Conservation (phyloP, 2,329 filamentous ascomycete species). For the Ambrosiella cleistominuta region DNA sequence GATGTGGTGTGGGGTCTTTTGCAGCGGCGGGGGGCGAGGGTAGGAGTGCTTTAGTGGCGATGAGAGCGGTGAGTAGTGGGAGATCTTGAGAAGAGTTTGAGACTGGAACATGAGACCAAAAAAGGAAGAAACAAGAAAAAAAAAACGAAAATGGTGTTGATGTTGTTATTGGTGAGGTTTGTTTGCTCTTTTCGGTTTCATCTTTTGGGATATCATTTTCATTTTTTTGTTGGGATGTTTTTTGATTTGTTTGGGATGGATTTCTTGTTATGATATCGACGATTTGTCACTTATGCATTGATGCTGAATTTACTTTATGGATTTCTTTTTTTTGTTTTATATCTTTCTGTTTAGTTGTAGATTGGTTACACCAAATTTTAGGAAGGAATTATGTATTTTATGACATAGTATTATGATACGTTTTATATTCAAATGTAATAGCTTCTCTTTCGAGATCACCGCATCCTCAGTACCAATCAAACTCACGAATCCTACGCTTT, state of each 20-base stretch:
- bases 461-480: neutral
- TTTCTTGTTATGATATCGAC: neutral
- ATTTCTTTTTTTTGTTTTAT: neutral
- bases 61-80: neutral
- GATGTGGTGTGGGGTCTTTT: neutral
- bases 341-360: neutral
- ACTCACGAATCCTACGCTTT: neutral
- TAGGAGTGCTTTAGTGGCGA: neutral
- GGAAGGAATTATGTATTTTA: neutral
- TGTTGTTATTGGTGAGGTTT: neutral
- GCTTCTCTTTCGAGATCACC: neutral
- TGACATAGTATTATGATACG: neutral
- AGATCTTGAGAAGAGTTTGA: neutral
- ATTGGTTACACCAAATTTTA: neutral
- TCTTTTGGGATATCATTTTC: neutral
- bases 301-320: neutral
- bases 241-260: neutral
- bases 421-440: neutral
- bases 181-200: neutral
- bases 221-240: neutral
- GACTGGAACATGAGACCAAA: neutral
- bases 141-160: no score
- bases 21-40: neutral
- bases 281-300: neutral
- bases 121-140: neutral